Evolutionary conservation across 164 flowering plant species (phyloP).

Genomic region (Stephania japonica): DNA sequence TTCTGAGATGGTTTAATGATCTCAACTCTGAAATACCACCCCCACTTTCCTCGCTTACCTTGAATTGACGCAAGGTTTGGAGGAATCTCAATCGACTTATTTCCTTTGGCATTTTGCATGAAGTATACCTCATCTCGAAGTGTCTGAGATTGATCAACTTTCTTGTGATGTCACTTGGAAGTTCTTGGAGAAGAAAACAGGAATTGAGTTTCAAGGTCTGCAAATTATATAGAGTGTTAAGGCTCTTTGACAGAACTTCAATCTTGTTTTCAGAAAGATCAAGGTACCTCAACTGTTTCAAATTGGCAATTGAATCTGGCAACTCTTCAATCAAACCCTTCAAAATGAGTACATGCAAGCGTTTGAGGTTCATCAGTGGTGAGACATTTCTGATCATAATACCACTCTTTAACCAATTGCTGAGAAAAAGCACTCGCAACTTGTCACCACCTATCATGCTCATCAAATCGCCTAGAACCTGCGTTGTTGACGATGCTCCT

Average conservation of each 20-base stretch:
- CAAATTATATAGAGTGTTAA: constrained; percentile 11
- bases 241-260: not conserved
- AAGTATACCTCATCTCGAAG: too few species aligned
- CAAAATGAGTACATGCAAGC: constrained; percentile 8
- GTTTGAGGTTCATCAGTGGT: not conserved
- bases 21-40: too few species aligned
- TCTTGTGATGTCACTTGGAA: constrained; percentile 13
- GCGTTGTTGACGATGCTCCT: not conserved
- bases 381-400: not conserved
- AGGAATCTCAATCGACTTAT: too few species aligned
- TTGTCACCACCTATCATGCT: not conserved
- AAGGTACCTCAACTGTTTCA: constrained; percentile 20
- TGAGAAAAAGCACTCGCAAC: not conserved
- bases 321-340: not conserved
- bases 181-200: not conserved
- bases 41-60: too few species aligned
- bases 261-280: not conserved
- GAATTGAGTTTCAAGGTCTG: constrained; percentile 5
- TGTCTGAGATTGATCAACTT: too few species aligned
- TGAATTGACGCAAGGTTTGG: too few species aligned
- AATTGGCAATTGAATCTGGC: not conserved
- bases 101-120: too few species aligned
- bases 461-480: not conserved
- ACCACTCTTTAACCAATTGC: too few species aligned
- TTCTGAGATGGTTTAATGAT: too few species aligned